Conservation (phyloP, 2,329 filamentous ascomycete species). For the Epichloe gansuensis region DNA sequence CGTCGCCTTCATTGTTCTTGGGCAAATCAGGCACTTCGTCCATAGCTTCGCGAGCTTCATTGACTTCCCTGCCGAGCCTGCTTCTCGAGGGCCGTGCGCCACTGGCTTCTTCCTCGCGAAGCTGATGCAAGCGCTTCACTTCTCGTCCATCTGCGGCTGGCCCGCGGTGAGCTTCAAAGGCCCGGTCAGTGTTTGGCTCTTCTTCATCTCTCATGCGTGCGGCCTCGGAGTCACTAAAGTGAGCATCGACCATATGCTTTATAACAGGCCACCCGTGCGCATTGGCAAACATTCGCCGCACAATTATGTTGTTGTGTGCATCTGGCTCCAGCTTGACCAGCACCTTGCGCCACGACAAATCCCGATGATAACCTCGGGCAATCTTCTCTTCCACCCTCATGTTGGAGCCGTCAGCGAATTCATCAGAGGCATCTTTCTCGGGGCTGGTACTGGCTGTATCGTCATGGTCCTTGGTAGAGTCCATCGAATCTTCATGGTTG, state of each 20-base stretch:
- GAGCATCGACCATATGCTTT: slow-evolving; percentile 86
- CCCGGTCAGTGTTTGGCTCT: slow-evolving; percentile 56
- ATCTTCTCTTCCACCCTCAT: slow-evolving; percentile 98
- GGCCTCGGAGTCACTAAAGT: slow-evolving; percentile 63
- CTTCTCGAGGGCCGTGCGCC: slow-evolving; percentile 14
- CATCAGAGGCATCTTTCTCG: slow-evolving; percentile 25
- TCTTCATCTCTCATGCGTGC: slow-evolving; percentile 56
- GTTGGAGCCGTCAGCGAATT: slow-evolving; percentile 43
- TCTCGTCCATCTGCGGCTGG: slow-evolving; percentile 56
- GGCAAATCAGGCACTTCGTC: slow-evolving; percentile 37
- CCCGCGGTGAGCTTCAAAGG: slow-evolving; percentile 43
- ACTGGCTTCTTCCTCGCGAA: slow-evolving; percentile 10
- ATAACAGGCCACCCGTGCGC: slow-evolving; percentile 96
- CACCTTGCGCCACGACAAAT: slow-evolving; percentile 91
- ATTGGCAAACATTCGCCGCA: slow-evolving; percentile 92
- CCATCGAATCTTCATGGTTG: slow-evolving; percentile 29
- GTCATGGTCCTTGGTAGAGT: slow-evolving; percentile 39
- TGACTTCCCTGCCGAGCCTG: slow-evolving; percentile 6
- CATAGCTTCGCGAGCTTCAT: slow-evolving; percentile 20
- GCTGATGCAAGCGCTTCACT: slow-evolving; percentile 29
- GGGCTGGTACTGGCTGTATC: slow-evolving; percentile 36
- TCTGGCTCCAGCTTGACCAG: slow-evolving; percentile 91
- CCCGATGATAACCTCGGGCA: slow-evolving; percentile 83
- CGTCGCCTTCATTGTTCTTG: slow-evolving; percentile 13
- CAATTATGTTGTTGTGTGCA: slow-evolving; percentile 97